Evolutionary conservation across 352 stramenopile genomes (phyloP).

Genomic region (Globisporangium nodosum): DNA sequence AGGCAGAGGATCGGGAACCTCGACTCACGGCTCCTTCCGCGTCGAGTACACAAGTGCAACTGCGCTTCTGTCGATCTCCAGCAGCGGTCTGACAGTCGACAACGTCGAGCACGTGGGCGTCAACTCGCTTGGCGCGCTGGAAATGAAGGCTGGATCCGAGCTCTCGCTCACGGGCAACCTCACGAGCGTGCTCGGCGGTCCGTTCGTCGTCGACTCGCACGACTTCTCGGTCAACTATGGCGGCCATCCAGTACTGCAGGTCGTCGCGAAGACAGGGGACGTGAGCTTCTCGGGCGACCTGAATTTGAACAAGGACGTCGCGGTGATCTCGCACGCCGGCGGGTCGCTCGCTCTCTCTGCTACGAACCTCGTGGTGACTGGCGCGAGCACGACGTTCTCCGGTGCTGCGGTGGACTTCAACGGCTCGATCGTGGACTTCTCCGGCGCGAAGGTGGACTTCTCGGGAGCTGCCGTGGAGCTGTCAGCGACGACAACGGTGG

Average conservation of each 20-base stretch:
- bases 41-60: slow-evolving; percentile 30
- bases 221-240: slow-evolving; percentile 21
- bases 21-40: slow-evolving; percentile 26
- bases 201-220: slow-evolving; percentile 19
- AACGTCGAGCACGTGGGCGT: slow-evolving; percentile 28
- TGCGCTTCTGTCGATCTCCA: slow-evolving; percentile 24
- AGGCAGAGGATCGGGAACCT: slow-evolving; percentile 21
- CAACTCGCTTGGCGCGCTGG: slow-evolving; percentile 23
- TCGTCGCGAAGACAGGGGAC: slow-evolving; percentile 19
- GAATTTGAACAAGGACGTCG: slow-evolving; percentile 12
- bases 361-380: slow-evolving; percentile 12
- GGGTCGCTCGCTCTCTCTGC: slow-evolving; percentile 28
- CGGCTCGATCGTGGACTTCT: slow-evolving; percentile 1
- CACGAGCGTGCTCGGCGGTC: slow-evolving; percentile 23
- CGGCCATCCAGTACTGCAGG: slow-evolving; percentile 9
- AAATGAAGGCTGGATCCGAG: slow-evolving; percentile 19
- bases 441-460: slow-evolving; percentile 6
- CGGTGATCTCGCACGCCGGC: slow-evolving; percentile 24
- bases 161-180: slow-evolving; percentile 26
- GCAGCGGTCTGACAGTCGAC: slow-evolving; percentile 25
- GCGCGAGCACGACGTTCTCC: slow-evolving; percentile 6
- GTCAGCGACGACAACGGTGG: slow-evolving; percentile 5
- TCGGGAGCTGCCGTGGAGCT: slow-evolving; percentile 9
- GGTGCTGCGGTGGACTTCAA: slow-evolving; percentile 6
- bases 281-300: slow-evolving; percentile 22